Conservation (phyloP, 2,329 filamentous ascomycete species). For the Hypoxylon sp. region DNA sequence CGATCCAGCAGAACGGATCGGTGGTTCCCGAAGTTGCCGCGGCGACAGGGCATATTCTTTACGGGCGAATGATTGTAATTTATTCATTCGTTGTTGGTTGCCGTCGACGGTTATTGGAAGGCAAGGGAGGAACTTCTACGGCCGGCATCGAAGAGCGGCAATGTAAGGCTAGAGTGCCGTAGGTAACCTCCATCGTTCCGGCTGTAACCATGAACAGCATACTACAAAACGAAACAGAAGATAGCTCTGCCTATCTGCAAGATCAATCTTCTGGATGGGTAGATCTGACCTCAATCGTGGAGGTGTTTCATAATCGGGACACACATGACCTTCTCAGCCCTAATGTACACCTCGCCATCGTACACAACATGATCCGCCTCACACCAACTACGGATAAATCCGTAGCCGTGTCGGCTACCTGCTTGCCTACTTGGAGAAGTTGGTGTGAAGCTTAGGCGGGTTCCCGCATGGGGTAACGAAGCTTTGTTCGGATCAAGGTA, state of each 20-base stretch:
- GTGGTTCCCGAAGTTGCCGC: conserved; percentile 28
- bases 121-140: conserved; percentile 23
- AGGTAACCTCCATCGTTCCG: background rate
- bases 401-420: conserved; percentile 15
- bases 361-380: conserved; percentile 11
- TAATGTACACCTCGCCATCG: conserved; percentile 24
- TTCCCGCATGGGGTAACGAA: conserved; percentile 25
- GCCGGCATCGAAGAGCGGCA: conserved; percentile 18
- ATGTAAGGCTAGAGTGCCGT: background rate
- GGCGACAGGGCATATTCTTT: conserved; percentile 2
- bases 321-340: conserved; percentile 37
- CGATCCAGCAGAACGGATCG: conserved; percentile 36
- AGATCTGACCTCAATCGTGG: conserved; percentile 40
- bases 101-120: background rate
- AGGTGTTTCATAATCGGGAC: conserved; percentile 37
- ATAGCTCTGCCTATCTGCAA: conserved; percentile 23
- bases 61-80: background rate
- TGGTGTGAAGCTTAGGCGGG: conserved; percentile 14
- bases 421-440: background rate
- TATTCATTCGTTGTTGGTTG: background rate
- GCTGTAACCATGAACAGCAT: background rate
- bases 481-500: conserved; percentile 20
- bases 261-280: conserved; percentile 28
- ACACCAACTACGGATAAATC: conserved; percentile 14
- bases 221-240: background rate